Evolutionary conservation across 2,329 filamentous ascomycete species (phyloP).

Genomic region (Rutstroemia sp.): DNA sequence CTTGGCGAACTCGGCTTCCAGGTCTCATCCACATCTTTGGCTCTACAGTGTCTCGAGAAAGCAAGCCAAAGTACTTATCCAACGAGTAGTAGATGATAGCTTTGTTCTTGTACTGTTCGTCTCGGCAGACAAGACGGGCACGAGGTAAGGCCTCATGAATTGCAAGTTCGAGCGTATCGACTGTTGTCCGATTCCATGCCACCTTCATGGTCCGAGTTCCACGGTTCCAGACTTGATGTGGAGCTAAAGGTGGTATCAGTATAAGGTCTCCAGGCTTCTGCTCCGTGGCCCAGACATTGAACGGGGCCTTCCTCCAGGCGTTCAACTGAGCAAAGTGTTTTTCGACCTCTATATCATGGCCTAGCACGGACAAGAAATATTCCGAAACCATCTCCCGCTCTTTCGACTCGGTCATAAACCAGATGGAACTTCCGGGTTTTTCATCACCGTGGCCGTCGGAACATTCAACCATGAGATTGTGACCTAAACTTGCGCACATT

Average conservation of each 20-base stretch:
- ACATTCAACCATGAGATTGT: constrained; percentile 97
- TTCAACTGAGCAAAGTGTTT: constrained; percentile 94
- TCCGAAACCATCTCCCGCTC: constrained; percentile 86
- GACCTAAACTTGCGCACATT: constrained; percentile 93
- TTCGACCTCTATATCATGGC: constrained; percentile 94
- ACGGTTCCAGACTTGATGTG: constrained; percentile 97
- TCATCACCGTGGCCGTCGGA: constrained; percentile 68
- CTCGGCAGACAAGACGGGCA: constrained; percentile 83
- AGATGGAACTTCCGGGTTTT: constrained; percentile 81
- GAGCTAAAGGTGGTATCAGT: constrained; percentile 82
- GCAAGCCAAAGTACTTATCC: constrained; percentile 65
- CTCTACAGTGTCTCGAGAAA: constrained; percentile 40
- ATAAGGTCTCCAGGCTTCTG: constrained; percentile 89
- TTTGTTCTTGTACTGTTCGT: constrained; percentile 99
- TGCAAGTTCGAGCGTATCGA: constrained; percentile 82
- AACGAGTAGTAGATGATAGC: constrained; percentile 87
- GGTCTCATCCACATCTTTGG: constrained; percentile 33
- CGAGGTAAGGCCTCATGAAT: constrained; percentile 82
- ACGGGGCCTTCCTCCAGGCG: constrained; percentile 91
- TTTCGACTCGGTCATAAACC: constrained; percentile 98
- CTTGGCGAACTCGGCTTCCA: constrained; percentile 48
- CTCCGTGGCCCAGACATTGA: constrained; percentile 87
- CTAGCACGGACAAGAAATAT: constrained; percentile 87
- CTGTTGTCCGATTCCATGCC: constrained; percentile 93
- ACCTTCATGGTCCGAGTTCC: constrained; percentile 95